Base-by-base conservation (phyloP, 164 flowering plant genomes). In the Echeveria elegans region DNA sequence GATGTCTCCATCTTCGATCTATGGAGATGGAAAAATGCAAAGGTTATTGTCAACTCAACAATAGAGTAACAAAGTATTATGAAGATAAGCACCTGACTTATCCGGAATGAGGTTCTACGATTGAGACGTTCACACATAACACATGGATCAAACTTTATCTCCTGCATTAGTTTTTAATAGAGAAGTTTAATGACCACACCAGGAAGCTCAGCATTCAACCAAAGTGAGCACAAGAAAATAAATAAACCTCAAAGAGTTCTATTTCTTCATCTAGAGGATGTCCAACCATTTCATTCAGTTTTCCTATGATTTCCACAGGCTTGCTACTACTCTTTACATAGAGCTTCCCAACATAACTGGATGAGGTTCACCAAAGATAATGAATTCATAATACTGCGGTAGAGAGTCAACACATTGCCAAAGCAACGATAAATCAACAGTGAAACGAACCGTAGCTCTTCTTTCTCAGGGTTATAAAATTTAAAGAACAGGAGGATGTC, bases 111-210 rank as follows among this genome's bases (percentile, higher is more conserved):
- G 28, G 81, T 62, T 62, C 75, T 89, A 76, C 85, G 85, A 72
- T 89, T 92, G 70, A 94, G 83, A 63, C 72, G 97, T 70, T 88
- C 96, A 75, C 97, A 94, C 96, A 92, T 88, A 65, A 94, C 88
- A 82, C 70, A 73, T 5, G 99, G 97, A 66, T 88, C 96, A 73
- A 89, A 94, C 77, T 94, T 92, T 76, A 94, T 91, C 80, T 94
- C 99, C 99, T 94, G 79, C 37, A 60, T 36, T 72, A 58, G 24
- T 19, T n/a, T 14, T 58, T 28, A 36, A 23, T n/a, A 41, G 37
- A 37, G 18, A 36, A 7, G 23, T 34, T 63, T 21, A 63, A 14
- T 8, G 45, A 40, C 45, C 0, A 10, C 2, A 36, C 26, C 45
- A 63, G 26, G 47, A 37, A 21, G 37, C 24, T n/a, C 47, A 37